phyloP scores from a whole-genome alignment of 192 early-diverging fungal species.

The Backusella tuberculispora region DNA sequence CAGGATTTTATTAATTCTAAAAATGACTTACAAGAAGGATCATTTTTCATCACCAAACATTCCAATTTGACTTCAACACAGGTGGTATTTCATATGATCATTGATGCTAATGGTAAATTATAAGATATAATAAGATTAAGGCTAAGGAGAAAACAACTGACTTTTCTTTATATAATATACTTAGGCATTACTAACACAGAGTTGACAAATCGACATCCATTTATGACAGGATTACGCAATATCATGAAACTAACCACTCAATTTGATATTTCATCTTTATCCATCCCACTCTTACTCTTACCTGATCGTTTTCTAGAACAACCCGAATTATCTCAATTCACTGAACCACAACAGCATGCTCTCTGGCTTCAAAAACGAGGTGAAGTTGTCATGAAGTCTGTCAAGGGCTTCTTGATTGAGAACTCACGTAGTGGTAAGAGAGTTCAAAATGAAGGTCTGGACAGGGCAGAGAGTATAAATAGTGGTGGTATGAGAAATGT shows the following conservation, averaged over 20 bases:
- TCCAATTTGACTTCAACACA: constrained; percentile 76
- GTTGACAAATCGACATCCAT: constrained; percentile 37
- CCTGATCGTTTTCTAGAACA: constrained; percentile 47
- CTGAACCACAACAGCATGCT: constrained; percentile 38
- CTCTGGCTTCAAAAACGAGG: constrained; percentile 50
- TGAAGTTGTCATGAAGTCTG: constrained; percentile 51
- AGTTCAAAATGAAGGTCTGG: constrained; percentile 46
- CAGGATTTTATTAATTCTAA: constrained; percentile 43
- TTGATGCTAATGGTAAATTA: constrained; percentile 55
- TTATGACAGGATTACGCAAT: constrained; percentile 64
- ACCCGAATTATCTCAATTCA: constrained; percentile 27
- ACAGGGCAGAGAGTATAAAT: constrained; percentile 31
- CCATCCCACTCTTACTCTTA: constrained; percentile 68
- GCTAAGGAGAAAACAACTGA: no score
- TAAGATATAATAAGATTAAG: not conserved
- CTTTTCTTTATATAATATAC: not conserved
- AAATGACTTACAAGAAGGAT: constrained; percentile 57
- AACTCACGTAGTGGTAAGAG: constrained; percentile 52
- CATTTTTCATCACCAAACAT: constrained; percentile 77
- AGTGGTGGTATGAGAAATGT: constrained; percentile 50
- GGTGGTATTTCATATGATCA: constrained; percentile 75
- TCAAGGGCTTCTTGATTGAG: constrained; percentile 62
- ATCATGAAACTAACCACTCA: constrained; percentile 62
- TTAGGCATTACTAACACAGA: constrained; percentile 29
- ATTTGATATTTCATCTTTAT: constrained; percentile 65